Evolutionary conservation across 371 early-diverging fungal genomes (phyloP), one percentile per base, ranked within the genome.

Genomic region (Umbelopsis sp.): DNA sequence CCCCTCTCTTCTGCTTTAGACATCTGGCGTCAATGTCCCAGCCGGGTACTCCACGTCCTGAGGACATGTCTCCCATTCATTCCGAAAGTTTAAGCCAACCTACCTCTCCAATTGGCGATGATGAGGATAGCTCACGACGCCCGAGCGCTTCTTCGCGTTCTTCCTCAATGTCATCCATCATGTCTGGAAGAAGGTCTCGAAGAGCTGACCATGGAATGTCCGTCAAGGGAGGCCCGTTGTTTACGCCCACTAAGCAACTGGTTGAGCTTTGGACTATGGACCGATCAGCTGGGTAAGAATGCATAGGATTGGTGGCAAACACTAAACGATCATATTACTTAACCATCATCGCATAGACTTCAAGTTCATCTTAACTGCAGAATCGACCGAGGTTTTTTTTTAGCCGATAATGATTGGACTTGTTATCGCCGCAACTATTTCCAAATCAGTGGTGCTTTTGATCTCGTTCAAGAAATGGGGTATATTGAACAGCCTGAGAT

Each of bases 361-460:
- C 76, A 67, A 69, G 93, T 84, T 66, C 79, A 74, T 48, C 77
- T 90, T 25, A 76, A 85, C 45, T 78, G 86, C 63, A 87, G 87
- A 65, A 79, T 93, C 50, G 94, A 93, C 72, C 87, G 89, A 46
- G 94, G 94, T 2, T 94, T 92, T 76, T 92, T 92, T 74, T 72
- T 91, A 70, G 91, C 92, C 14, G 87, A 90, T 38, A 89, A 86
- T 70, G 88, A 89, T 65, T 96, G 96, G 96, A 94, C 95, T 1
- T 95, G 96, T 74, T 96, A 96, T 77, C 89, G 96, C 63, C 89
- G 96, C 69, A 96, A 96, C 66, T 96, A 95, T 76, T 94, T 95
- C 70, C 94, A 95, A 78, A 84, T 95, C 44, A 92, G 92, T 69
- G 78, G 88, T 41, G 81, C 91, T 1, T 93, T 92, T 68, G 70